phyloP scores from a whole-genome alignment of 192 early-diverging fungal genomes.

The Linnemannia zychae region DNA sequence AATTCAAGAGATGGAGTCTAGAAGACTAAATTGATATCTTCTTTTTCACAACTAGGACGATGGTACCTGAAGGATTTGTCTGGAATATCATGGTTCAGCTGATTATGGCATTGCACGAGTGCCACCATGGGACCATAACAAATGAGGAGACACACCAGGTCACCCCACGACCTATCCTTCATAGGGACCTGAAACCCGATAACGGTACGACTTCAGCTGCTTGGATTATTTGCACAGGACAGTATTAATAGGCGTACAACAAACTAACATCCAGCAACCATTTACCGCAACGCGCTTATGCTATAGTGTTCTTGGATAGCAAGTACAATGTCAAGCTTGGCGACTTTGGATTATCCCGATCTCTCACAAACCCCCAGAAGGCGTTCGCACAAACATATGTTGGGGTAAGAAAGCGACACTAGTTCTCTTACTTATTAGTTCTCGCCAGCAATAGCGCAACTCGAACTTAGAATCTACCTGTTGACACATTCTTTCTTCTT shows the following conservation, averaged over 20 bases:
- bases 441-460: no score
- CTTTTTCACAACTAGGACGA: constrained; percentile 43
- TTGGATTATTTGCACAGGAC: not conserved
- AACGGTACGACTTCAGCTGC: constrained; percentile 61
- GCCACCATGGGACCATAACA: constrained; percentile 66
- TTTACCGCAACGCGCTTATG: not conserved
- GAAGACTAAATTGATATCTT: not conserved
- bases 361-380: constrained; percentile 67
- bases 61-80: constrained; percentile 73
- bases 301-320: constrained; percentile 75
- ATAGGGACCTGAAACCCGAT: constrained; percentile 83
- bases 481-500: constrained; percentile 6
- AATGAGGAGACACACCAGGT: constrained; percentile 38
- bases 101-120: constrained; percentile 75
- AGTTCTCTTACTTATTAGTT: not conserved
- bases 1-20: not conserved
- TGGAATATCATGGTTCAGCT: constrained; percentile 79
- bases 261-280: not conserved
- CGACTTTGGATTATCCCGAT: constrained; percentile 80
- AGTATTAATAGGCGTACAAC: not conserved
- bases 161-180: constrained; percentile 66
- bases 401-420: constrained; percentile 58
- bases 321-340: constrained; percentile 79
- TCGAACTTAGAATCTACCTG: not conserved
- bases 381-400: constrained; percentile 84